Evolutionary conservation across 164 flowering plant genomes (phyloP), one percentile per base, ranked within the genome.

Genomic region (Vitis cinerea): DNA sequence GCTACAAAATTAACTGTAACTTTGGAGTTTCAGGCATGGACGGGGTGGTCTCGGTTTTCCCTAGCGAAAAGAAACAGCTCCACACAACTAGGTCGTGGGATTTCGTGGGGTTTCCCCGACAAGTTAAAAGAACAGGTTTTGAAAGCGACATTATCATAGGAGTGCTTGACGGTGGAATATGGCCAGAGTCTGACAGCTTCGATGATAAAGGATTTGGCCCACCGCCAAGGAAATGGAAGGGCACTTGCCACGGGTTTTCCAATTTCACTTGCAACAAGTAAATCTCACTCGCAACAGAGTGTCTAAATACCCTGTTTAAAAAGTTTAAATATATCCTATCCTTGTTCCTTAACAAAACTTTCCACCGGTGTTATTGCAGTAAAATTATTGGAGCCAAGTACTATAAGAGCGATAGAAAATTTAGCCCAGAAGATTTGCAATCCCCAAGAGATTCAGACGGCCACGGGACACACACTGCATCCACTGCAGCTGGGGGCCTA

Each of bases 231-330:
- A 87, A 83, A 73, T 87, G 89, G 81, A 87, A 78, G 70, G 94
- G 94, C 47, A 61, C 67, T 65, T 90, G 90, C 66, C 65, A 69
- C 10, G 65, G 56, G 0, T 74, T 79, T 1, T 50, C 59, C 15
- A 79, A 85, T 53, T 86, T 87, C 75, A 83, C 90, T 13, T 89
- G 94, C 82, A 89, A 87, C 83, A 87, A 83, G 93, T 87, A 78
- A 71, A 9, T 44, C 17, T 55, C 2, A 19, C 27, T 23, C 2
- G 27, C 27, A 1, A 23, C 27, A 23, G 2, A 23, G 27, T 23
- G 27, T 23, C 27, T 23, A 23, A 23, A 23, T 23, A 23, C 27
- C 27, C 27, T 23, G 27, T 23, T 23, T 0, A 1, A 23, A 23
- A 23, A 23, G 27, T 23, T 23, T 1, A 23, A 23, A 23, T 23